Percentiles rank a stretch among this genome's conserved stretches.
phyloP scores from a whole-genome alignment of 106 monocot genomes.

The Apostasia ramifera region DNA sequence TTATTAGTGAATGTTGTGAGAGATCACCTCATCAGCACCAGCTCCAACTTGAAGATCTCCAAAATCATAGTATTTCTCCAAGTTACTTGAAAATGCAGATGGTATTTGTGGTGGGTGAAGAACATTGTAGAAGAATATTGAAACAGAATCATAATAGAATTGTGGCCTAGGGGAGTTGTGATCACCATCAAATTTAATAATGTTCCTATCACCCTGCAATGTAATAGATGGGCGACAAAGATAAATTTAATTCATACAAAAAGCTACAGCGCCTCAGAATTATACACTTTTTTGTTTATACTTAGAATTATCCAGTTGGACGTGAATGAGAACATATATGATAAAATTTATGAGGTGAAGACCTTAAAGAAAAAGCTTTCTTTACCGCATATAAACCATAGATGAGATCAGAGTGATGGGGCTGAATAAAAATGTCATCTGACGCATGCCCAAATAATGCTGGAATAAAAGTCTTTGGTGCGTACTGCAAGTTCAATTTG shows the following conservation, averaged over 20 bases:
- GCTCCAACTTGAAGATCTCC: constrained; percentile 56
- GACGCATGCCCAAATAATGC: constrained; percentile 96
- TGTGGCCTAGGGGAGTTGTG: constrained; percentile 95
- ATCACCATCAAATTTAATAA: constrained; percentile 96
- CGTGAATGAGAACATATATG: too few species aligned
- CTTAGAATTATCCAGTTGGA: too few species aligned
- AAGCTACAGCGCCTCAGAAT: neutral
- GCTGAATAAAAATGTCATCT: constrained; percentile 80
- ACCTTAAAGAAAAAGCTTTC: neutral
- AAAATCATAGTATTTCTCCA: constrained; percentile 78
- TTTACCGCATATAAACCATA: constrained; percentile 84
- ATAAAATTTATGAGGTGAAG: too few species aligned
- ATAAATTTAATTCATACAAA: neutral
- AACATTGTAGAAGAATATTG: constrained; percentile 96
- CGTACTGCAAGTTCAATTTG: constrained; percentile 38
- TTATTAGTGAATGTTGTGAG: neutral
- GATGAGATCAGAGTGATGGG: constrained; percentile 82
- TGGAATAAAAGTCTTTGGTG: constrained; percentile 94
- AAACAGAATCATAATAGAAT: constrained; percentile 97
- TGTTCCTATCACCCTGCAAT: constrained; percentile 89
- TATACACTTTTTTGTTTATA: too few species aligned
- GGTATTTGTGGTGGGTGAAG: constrained; percentile 81
- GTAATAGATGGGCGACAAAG: neutral
- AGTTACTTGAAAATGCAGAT: constrained; percentile 44
- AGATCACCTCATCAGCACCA: constrained; percentile 75